Conservation (phyloP, 345 rosid species). For the Draba incana region DNA sequence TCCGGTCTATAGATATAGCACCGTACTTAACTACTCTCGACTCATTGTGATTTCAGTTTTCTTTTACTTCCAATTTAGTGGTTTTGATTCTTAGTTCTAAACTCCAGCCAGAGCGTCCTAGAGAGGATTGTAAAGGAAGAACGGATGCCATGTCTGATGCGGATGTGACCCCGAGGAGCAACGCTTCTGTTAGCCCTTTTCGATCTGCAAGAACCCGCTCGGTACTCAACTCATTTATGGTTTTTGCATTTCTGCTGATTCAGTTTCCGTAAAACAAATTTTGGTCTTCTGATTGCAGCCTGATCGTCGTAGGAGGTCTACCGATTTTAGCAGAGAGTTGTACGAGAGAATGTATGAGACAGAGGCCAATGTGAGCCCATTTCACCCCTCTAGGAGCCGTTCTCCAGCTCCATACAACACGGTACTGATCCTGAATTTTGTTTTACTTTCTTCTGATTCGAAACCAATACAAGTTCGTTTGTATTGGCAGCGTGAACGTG, state of each 20-base stretch:
- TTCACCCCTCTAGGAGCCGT: conserved; percentile 42
- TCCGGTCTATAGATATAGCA: conserved; percentile 39
- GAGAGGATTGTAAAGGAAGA: conserved; percentile 26
- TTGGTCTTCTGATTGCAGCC: conserved; percentile 30
- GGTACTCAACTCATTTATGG: conserved; percentile 16
- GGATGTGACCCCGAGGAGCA: conserved; percentile 36
- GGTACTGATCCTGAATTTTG: conserved; percentile 18
- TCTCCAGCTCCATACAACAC: conserved; percentile 38
- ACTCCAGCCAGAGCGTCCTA: conserved; percentile 33
- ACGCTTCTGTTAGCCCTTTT: conserved; percentile 32
- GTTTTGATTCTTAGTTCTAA: neutral
- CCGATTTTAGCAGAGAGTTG: conserved; percentile 31
- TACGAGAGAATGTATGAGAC: conserved; percentile 36
- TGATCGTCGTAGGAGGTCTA: conserved; percentile 40
- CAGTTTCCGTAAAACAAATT: neutral
- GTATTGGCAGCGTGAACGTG: conserved; percentile 30
- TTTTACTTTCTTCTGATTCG: neutral
- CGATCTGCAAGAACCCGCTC: conserved; percentile 36
- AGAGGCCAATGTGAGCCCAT: conserved; percentile 41
- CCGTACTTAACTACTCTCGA: conserved; percentile 10
- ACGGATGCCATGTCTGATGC: conserved; percentile 16
- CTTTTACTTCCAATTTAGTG: neutral
- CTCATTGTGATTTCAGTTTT: neutral
- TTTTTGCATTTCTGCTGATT: neutral
- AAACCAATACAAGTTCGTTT: neutral